Percentiles rank a stretch among this genome's conserved stretches.
Conservation (phyloP, 192 early-diverging fungal species). For the Linnemannia zychae region DNA sequence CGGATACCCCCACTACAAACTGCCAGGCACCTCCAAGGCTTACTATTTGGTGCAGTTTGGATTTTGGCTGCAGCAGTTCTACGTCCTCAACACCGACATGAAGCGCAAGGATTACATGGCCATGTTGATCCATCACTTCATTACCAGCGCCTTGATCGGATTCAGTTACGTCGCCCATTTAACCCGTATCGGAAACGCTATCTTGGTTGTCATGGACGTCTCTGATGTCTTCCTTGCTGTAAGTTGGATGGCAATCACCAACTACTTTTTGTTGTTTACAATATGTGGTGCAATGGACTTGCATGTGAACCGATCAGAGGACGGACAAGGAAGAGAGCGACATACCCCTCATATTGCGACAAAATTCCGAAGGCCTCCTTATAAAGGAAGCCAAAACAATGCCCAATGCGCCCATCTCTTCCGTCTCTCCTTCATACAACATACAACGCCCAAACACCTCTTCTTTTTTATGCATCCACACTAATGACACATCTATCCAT, state of each 20-base stretch:
- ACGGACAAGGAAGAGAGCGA: not conserved
- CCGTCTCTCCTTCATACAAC: not conserved
- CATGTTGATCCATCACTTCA: conserved; percentile 82
- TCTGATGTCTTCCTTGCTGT: conserved; percentile 83
- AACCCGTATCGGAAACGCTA: conserved; percentile 84
- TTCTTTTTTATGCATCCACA: not conserved
- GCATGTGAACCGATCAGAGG: not conserved
- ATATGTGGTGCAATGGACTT: not conserved
- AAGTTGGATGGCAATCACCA: conserved; percentile 23
- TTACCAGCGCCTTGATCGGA: conserved; percentile 77
- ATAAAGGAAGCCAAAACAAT: not conserved
- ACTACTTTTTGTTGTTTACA: conserved; percentile 4
- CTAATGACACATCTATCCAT: not conserved
- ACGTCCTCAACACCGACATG: conserved; percentile 80
- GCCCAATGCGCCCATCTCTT: not conserved
- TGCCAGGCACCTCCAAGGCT: conserved; percentile 69
- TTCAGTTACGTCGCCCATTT: conserved; percentile 77
- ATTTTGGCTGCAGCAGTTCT: conserved; percentile 87
- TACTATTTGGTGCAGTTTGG: conserved; percentile 84
- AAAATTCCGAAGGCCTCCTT: not conserved
- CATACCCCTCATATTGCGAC: no score
- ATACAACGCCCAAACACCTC: not conserved
- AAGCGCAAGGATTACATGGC: conserved; percentile 79
- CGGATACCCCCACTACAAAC: conserved; percentile 75
- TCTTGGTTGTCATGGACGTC: conserved; percentile 83